Base-by-base conservation (phyloP, 176 grass and related monocot species). In the Eragrostis curvula region DNA sequence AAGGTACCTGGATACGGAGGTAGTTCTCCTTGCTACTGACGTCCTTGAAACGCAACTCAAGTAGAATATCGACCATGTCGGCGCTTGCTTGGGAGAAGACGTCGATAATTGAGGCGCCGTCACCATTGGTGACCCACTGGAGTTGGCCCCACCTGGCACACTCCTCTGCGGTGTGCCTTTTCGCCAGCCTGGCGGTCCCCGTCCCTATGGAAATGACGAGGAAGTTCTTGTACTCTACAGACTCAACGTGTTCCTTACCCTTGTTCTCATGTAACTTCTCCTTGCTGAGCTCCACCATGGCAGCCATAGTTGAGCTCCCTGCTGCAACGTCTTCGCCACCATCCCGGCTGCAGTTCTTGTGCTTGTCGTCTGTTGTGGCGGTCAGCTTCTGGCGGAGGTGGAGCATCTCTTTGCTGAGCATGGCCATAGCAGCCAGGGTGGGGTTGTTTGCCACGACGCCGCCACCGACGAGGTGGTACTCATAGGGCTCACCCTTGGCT, bases 391-490 rank as follows among this genome's bases (percentile, higher is more conserved):
- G 42, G 23, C 70, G 58, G 90, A 92, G 24, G 88, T 79, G 24
- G 36, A 79, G 41, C 64, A 90, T 71, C 82, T 90, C 74, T 75
- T 79, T 92, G 30, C 66, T 84, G 14, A 92, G 70, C 14, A 75
- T 30, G 2, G 52, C 80, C 63, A 92, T 90, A 59, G 90, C 90
- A 0, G 61, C 15, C 66, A 90, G 74, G 24, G 85, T 90, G 6
- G 90, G 93, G 79, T 95, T 95, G 59, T 95, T 95, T 3, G 87
- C 87, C 3, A 87, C 90, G 0, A 92, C 90, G 7, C 90, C 93
- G 1, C 90, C 87, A 12, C 92, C 93, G 21, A 95, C 64, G 5
- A 95, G 87, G 70, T 95, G 73, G 49, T 67, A 95, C 17, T 86
- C 69, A 8, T 73, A 16, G 3, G 47, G 10, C 1, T 15, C 6